Percentiles rank a stretch among this genome's conserved stretches.
Evolutionary conservation across 345 rosid genomes (phyloP).

Genomic region (Citropsis articulata): DNA sequence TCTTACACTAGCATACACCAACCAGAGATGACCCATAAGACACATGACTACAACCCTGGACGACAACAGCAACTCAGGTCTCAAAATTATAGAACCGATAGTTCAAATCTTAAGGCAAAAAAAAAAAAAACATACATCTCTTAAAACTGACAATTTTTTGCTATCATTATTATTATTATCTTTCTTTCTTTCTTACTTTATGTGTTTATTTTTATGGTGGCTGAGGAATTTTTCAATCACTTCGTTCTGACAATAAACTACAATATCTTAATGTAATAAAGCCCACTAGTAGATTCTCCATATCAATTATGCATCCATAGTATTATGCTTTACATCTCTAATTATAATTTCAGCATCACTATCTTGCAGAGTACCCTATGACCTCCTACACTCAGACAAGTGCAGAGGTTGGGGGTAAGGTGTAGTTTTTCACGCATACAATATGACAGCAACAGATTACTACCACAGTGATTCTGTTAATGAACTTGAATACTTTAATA

Average conservation of each 20-base stretch:
- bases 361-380: not conserved
- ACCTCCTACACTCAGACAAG: not conserved
- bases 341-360: not conserved
- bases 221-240: not conserved
- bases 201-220: not conserved
- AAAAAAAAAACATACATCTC: not conserved
- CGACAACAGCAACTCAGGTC: not conserved
- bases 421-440: not conserved
- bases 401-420: not conserved
- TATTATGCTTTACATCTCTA: not conserved
- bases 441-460: not conserved
- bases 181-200: not conserved
- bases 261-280: not conserved
- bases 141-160: not conserved
- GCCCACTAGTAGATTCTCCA: not conserved
- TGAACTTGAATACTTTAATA: not conserved
- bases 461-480: not conserved
- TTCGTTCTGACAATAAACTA: not conserved
- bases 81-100: not conserved
- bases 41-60: not conserved
- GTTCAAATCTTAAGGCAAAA: not conserved
- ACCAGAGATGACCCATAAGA: constrained; percentile 1
- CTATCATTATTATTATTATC: not conserved
- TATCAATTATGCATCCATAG: not conserved
- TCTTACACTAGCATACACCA: not conserved